Evolutionary conservation across 1,284 basidiomycete genomes (phyloP).

Genomic region (Ceratobasidium sp.): DNA sequence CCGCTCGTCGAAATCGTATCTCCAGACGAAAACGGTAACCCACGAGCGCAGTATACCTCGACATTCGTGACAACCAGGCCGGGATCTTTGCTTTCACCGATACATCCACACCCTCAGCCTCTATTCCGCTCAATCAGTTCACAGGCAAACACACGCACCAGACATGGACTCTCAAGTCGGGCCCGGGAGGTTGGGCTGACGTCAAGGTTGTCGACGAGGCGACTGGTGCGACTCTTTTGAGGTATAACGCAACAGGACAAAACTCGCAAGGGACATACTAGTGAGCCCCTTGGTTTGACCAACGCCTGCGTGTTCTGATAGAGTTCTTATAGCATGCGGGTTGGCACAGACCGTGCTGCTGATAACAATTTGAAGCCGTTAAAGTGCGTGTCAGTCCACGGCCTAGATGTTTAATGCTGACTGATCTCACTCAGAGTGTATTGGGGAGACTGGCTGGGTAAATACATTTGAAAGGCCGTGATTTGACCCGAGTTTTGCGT

Average conservation of each 20-base stretch:
- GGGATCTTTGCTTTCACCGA: conserved; percentile 33
- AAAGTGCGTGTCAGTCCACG: not conserved
- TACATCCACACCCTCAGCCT: conserved; percentile 17
- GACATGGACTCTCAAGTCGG: conserved; percentile 34
- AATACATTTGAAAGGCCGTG: not conserved
- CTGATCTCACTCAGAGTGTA: not conserved
- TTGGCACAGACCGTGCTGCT: not conserved
- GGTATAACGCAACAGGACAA: conserved; percentile 7
- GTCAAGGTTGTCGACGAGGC: conserved; percentile 22
- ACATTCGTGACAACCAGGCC: conserved; percentile 20
- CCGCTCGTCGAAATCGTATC: conserved; percentile 22
- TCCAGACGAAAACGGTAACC: not conserved
- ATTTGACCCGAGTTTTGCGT: not conserved
- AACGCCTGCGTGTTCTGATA: not conserved
- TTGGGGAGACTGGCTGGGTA: conserved; percentile 18
- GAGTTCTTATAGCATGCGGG: conserved; percentile 4
- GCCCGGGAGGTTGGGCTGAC: conserved; percentile 4
- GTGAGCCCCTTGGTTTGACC: not conserved
- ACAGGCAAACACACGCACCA: conserved; percentile 15
- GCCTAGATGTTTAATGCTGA: not conserved
- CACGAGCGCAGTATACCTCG: conserved; percentile 15
- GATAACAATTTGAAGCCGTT: not conserved
- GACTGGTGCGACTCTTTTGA: conserved; percentile 13
- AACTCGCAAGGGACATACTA: conserved; percentile 3
- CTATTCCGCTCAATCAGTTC: conserved; percentile 13